These are phyloP conservation scores for Penicillium brevicompactum DNA, from an alignment of 2,329 filamentous ascomycete genomes.

Conservation along the genomic window DNA sequence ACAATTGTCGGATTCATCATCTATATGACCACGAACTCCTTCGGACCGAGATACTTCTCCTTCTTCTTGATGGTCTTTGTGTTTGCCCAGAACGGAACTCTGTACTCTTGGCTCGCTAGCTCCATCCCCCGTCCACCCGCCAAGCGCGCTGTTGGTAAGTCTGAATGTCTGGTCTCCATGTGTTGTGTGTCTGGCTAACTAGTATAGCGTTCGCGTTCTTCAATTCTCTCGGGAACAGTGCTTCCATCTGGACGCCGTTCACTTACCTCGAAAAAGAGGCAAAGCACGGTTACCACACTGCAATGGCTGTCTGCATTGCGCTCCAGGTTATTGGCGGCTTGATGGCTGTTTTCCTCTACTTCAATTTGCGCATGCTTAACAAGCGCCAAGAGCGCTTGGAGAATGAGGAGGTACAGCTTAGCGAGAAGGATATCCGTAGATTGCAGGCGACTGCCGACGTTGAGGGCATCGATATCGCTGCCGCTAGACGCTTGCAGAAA, in stretches of 20 bases:
- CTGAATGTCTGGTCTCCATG: not conserved
- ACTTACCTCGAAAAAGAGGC: slow-evolving; percentile 46
- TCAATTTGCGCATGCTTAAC: slow-evolving; percentile 51
- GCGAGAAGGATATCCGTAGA: slow-evolving; percentile 49
- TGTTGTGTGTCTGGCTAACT: not conserved
- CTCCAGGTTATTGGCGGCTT: slow-evolving; percentile 40
- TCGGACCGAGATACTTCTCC: slow-evolving; percentile 58
- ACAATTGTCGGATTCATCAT: slow-evolving; percentile 55
- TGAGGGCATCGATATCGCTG: slow-evolving; percentile 53
- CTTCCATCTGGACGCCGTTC: slow-evolving; percentile 56
- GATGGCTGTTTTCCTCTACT: slow-evolving; percentile 40
- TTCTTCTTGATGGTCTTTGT: slow-evolving; percentile 60
- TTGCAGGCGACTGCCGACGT: slow-evolving; percentile 55
- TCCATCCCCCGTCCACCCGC: slow-evolving; percentile 56
- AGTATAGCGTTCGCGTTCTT: slow-evolving; percentile 53
- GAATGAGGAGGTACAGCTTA: slow-evolving; percentile 49
- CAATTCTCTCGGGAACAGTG: slow-evolving; percentile 57
- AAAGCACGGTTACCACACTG: slow-evolving; percentile 42
- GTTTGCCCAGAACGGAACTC: slow-evolving; percentile 46
- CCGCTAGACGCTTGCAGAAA: slow-evolving; percentile 55
- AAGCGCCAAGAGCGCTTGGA: slow-evolving; percentile 54
- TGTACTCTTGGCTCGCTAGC: slow-evolving; percentile 49
- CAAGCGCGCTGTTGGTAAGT: slow-evolving; percentile 51
- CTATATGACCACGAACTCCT: slow-evolving; percentile 56
- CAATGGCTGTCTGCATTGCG: slow-evolving; percentile 47